These are phyloP conservation scores for Grigorovia humatica DNA, from an alignment of 805 yeast genomes.

Conservation along the genomic window DNA sequence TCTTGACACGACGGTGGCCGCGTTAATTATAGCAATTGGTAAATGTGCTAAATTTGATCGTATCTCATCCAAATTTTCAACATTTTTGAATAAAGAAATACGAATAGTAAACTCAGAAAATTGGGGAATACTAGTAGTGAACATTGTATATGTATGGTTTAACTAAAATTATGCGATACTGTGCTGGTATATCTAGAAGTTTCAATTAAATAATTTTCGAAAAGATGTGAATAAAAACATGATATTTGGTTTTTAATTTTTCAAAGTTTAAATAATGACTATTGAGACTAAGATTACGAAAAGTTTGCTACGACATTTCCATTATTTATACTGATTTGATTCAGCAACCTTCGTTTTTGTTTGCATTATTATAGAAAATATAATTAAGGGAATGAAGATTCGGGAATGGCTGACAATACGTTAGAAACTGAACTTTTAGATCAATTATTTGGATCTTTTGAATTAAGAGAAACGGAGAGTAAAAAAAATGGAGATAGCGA, in stretches of 20 bases:
- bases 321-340: no score
- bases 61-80: conserved; percentile 37
- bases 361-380: no score
- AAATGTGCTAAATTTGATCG: conserved; percentile 34
- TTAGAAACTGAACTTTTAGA: neutral
- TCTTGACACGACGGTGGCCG: conserved; percentile 43
- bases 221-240: no score
- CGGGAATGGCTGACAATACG: neutral
- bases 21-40: conserved; percentile 59
- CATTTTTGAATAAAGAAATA: conserved; percentile 37
- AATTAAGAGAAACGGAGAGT: neutral
- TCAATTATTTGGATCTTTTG: neutral
- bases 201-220: no score
- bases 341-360: no score
- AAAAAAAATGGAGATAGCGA: neutral
- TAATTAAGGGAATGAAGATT: no score
- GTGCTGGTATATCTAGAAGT: no score
- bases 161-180: no score
- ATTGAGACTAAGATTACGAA: no score
- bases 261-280: no score
- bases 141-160: neutral
- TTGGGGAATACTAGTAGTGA: conserved; percentile 34
- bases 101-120: conserved; percentile 31
- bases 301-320: no score
- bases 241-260: no score